phyloP scores from a whole-genome alignment of 2,329 filamentous ascomycete species.

The Talaromyces verruculosus region DNA sequence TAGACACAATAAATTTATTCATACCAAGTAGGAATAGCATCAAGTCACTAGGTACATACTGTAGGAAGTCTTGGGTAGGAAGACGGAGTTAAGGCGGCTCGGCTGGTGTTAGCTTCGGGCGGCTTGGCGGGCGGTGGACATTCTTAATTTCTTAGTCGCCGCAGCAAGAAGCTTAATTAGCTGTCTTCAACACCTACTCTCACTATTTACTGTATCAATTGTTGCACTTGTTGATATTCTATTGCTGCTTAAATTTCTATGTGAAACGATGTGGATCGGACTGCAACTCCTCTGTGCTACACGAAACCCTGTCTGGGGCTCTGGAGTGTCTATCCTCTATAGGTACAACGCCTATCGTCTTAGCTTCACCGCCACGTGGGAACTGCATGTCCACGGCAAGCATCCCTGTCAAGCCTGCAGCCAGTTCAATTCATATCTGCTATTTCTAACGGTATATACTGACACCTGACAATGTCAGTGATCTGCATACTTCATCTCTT shows the following conservation, averaged over 20 bases:
- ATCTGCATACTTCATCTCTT: background rate
- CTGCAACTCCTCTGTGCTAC: background rate
- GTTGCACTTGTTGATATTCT: background rate
- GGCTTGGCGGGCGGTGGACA: slow-evolving; percentile 9
- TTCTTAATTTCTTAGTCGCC: background rate
- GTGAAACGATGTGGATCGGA: background rate
- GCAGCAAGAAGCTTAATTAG: slow-evolving; percentile 3
- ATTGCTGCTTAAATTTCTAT: background rate
- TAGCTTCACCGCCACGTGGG: slow-evolving; percentile 12
- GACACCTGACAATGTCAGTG: background rate
- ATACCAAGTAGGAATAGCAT: background rate
- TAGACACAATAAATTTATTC: background rate
- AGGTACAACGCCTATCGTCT: background rate
- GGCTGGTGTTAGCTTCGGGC: slow-evolving; percentile 1
- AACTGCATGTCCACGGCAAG: background rate
- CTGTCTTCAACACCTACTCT: background rate
- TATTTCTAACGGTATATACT: background rate
- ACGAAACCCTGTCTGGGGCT: background rate
- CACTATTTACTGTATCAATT: background rate
- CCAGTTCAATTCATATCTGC: background rate
- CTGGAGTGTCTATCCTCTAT: background rate
- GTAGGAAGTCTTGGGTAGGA: background rate
- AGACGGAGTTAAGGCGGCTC: slow-evolving; percentile 8
- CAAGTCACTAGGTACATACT: background rate
- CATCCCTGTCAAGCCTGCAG: slow-evolving; percentile 7